These are phyloP conservation scores for Pyrenophora teres DNA, from an alignment of 2,329 filamentous ascomycete genomes.

Conservation along the genomic window DNA sequence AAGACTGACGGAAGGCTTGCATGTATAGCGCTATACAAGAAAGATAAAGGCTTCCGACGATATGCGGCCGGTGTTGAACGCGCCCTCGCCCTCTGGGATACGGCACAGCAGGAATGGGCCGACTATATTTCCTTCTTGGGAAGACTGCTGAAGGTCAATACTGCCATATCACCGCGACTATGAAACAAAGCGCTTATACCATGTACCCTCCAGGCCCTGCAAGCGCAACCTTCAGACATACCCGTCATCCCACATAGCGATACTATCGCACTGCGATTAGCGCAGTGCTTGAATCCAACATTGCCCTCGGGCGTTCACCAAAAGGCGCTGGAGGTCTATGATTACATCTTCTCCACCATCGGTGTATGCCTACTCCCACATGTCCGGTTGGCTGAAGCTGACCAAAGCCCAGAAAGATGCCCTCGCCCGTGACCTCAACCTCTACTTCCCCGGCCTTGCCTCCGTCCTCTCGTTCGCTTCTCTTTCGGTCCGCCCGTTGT, in stretches of 20 bases:
- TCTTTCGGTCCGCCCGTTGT: constrained; percentile 82
- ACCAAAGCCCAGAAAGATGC: constrained; percentile 62
- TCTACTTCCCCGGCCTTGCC: constrained; percentile 89
- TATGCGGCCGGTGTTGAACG: constrained; percentile 89
- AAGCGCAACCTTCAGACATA: constrained; percentile 76
- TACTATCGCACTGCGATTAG: constrained; percentile 83
- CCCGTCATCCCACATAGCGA: constrained; percentile 79
- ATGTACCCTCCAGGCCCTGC: constrained; percentile 68
- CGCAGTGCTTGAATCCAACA: constrained; percentile 92
- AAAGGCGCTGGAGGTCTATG: constrained; percentile 93
- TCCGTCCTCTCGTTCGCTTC: constrained; percentile 93
- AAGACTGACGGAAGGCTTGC: background rate
- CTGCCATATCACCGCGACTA: constrained; percentile 14
- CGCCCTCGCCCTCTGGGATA: constrained; percentile 87
- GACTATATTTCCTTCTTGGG: constrained; percentile 98
- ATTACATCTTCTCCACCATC: constrained; percentile 84
- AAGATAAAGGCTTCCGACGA: constrained; percentile 75
- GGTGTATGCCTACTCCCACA: constrained; percentile 57
- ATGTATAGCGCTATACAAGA: constrained; percentile 60
- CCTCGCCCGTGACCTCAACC: constrained; percentile 77
- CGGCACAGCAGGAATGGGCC: constrained; percentile 95
- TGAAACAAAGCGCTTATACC: constrained; percentile 32
- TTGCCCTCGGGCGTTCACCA: constrained; percentile 96
- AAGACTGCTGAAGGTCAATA: constrained; percentile 78
- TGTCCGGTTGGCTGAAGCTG: constrained; percentile 23